A percentile compares a stretch with the other conserved stretches of the same genome.
Conservation (phyloP, 768 basidiomycete species). For the Mycena pura region DNA sequence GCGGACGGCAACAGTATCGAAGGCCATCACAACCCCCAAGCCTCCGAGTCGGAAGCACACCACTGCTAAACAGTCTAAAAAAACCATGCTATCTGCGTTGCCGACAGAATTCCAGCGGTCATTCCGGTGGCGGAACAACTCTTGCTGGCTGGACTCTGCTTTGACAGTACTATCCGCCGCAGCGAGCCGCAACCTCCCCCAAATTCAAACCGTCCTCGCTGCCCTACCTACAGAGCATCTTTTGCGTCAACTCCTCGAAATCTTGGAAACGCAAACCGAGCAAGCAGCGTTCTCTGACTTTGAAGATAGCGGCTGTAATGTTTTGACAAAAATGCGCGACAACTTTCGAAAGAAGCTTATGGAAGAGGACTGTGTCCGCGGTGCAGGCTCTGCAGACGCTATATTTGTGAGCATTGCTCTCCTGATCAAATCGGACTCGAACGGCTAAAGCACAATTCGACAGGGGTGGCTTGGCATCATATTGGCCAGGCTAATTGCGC, state of each 20-base stretch:
- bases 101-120: slow-evolving; percentile 10
- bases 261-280: background rate
- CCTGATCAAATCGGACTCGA: background rate
- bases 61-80: too few relatives aligned
- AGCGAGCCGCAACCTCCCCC: background rate
- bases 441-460: slow-evolving; percentile 4
- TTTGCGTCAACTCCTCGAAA: background rate
- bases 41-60: too few relatives aligned
- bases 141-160: slow-evolving; percentile 16
- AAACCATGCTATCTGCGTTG: background rate
- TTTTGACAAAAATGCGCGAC: background rate
- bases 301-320: background rate
- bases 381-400: background rate
- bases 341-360: background rate
- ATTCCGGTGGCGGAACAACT: slow-evolving; percentile 11
- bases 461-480: too few relatives aligned
- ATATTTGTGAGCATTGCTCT: background rate
- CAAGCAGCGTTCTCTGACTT: background rate
- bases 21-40: too few relatives aligned
- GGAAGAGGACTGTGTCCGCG: background rate
- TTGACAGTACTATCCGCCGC: slow-evolving; percentile 7
- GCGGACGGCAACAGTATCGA: background rate
- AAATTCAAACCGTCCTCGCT: background rate
- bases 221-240: background rate
- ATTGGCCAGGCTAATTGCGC: background rate